Evolutionary conservation across 208 protist species (phyloP), one percentile per base, ranked within the genome.

Genomic region (Trypanosoma theileri): DNA sequence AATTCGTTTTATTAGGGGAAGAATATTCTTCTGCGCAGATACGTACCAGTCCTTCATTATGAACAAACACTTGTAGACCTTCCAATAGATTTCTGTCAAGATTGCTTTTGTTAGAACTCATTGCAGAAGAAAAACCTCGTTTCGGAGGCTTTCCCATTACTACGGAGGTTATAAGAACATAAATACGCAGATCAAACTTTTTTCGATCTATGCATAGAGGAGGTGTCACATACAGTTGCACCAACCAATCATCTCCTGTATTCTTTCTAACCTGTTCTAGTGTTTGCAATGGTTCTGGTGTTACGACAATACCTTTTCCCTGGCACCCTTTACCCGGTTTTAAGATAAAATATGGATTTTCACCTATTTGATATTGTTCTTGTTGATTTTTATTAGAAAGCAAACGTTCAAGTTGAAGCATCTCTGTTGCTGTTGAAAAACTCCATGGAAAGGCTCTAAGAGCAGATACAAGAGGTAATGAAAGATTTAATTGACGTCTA

Each of bases 151-250:
- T 19, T 61, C 70, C 70, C 8, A 14, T 22, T 21, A 77, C 72
- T 8, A 80, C 73, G n/a, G 78, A 81, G 1, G 81, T 48, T 17
- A 98, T 57, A 40, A 98, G 69, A 21, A 97, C 95, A 71, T 98
- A 98, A 51, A 97, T 69, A 11, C 97, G 89, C 22, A 98, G 65
- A 67, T 98, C 97, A 64, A 98, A 98, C 77, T 98, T 98, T 41
- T 83, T 85, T 14, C 83, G 84, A 13, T 97, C 84, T 48, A 98
- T 92, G 41, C 97, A 85, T 24, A 97, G 85, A 4, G 97, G 97
- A 0, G 81, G 82, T 44, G 84, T 82, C 2, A 98, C 64, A 80
- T 98, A 98, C 22, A 84, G 58, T 75, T 97, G 92, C 21, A 95
- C 71, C 24, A 97, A 68, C 59, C 66, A 88, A 57, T 88, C 79